Percentiles rank a stretch among this genome's conserved stretches.
These are phyloP conservation scores for Cordia subcordata DNA, from an alignment of 257 asterid genomes.

Conservation along the genomic window DNA sequence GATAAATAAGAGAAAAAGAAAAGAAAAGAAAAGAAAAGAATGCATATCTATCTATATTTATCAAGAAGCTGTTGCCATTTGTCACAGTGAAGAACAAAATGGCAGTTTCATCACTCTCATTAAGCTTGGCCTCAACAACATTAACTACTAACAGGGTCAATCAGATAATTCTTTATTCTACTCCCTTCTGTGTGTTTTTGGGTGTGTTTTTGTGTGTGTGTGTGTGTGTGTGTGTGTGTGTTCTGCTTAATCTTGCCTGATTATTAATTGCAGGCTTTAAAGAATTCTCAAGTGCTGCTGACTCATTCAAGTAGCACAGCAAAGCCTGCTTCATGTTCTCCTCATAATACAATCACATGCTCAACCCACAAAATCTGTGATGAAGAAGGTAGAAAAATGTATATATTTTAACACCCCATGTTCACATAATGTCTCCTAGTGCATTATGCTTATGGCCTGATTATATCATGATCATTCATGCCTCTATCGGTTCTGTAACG, in stretches of 20 bases:
- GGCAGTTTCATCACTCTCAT: constrained; percentile 60
- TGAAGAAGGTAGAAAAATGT: constrained; percentile 30
- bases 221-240: not conserved
- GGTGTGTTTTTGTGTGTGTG: not conserved
- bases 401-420: not conserved
- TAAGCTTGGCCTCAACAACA: constrained; percentile 35
- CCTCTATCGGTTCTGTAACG: too few species aligned
- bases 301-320: constrained; percentile 21
- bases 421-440: too few species aligned
- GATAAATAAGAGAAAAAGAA: constrained; percentile 4
- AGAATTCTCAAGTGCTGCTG: constrained; percentile 21
- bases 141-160: constrained; percentile 34
- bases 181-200: not conserved
- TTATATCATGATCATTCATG: too few species aligned
- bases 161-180: not conserved
- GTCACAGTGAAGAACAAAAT: constrained; percentile 19
- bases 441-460: too few species aligned
- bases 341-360: constrained; percentile 30
- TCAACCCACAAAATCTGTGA: constrained; percentile 22
- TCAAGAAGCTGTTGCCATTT: constrained; percentile 13
- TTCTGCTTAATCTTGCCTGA: not conserved
- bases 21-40: not conserved
- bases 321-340: constrained; percentile 17
- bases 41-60: constrained; percentile 22
- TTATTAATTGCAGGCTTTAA: constrained; percentile 3